Conservation (phyloP, 2,329 filamentous ascomycete species). For the Sclerotinia borealis region DNA sequence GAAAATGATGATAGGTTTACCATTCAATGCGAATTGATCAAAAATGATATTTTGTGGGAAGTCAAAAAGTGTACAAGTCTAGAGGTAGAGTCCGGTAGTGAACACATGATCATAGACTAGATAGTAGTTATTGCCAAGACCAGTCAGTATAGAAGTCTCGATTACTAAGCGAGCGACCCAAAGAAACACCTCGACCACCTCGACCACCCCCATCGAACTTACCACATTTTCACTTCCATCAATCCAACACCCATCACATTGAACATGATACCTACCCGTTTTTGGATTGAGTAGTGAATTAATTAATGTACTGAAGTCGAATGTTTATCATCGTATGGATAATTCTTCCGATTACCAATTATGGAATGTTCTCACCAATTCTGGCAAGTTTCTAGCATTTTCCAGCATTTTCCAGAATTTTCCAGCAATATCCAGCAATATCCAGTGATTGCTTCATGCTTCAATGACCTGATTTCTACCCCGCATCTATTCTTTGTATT, state of each 20-base stretch:
- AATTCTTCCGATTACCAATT: not conserved
- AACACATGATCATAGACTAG: not conserved
- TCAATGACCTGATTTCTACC: not conserved
- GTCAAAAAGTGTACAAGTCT: too few relatives aligned
- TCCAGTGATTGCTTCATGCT: conserved; percentile 1
- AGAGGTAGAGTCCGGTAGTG: too few relatives aligned
- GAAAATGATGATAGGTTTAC: not conserved
- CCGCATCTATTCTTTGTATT: not conserved
- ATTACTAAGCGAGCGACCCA: not conserved
- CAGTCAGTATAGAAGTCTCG: too few relatives aligned
- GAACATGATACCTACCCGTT: not conserved
- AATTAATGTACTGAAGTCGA: not conserved
- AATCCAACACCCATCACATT: not conserved
- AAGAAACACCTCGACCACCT: not conserved
- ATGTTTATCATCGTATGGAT: not conserved
- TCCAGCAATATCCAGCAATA: not conserved
- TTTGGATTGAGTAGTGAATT: not conserved
- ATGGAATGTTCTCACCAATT: not conserved
- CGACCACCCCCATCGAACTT: not conserved
- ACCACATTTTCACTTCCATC: not conserved
- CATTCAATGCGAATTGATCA: not conserved
- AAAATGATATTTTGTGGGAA: not conserved
- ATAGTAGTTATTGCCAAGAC: not conserved
- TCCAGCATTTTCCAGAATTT: conserved; percentile 2
- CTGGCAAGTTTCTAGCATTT: not conserved